Evolutionary conservation across 257 asterid genomes (phyloP), one percentile per base, ranked within the genome.

Genomic region (Schizonepeta tenuifolia): DNA sequence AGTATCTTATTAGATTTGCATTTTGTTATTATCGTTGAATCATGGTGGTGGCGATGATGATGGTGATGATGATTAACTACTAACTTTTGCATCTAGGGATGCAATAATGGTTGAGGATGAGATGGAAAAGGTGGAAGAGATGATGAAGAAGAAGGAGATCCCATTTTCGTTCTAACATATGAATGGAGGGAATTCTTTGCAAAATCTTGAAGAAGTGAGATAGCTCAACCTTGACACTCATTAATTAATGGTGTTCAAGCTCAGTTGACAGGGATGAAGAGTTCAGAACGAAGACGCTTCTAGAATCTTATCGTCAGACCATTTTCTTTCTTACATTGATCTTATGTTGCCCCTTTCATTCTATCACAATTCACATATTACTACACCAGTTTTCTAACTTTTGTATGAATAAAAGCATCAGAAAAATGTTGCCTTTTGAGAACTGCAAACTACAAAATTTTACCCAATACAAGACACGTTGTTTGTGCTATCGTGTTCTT

Each of bases 111-210:
- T 54, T 69, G 81, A 63, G 43, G 81, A 83, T 26, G 88, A 76
- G 70, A 64, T 67, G 20, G 77, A 65, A 57, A 72, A 77, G 65
- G 47, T 70, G 28, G n/a, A n/a, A n/a, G n/a, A n/a, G n/a, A n/a
- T n/a, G n/a, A n/a, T n/a, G n/a, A n/a, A n/a, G n/a, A n/a, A 3
- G 96, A 87, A 24, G 94, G 82, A 12, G 98, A 92, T 15, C 92
- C 94, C 2, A 58, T 87, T 38, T 90, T 87, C 36, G 97, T 90
- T 73, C 86, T 88, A 55, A 92, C 97, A 12, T 97, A 92, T 74
- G 98, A 92, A 78, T 90, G 97, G 98, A 87, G 81, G 80, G 98
- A 90, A 1, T 90, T 92, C 84, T 90, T 90, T 68, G 96, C 97
- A 4, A 90, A 92, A 74, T 90, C 97, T 12, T 95, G 71, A 83